A percentile compares a stretch with the other conserved stretches of the same genome.
Conservation (phyloP, 1,139 yeast genomes). For the Diutina neorugosa region DNA sequence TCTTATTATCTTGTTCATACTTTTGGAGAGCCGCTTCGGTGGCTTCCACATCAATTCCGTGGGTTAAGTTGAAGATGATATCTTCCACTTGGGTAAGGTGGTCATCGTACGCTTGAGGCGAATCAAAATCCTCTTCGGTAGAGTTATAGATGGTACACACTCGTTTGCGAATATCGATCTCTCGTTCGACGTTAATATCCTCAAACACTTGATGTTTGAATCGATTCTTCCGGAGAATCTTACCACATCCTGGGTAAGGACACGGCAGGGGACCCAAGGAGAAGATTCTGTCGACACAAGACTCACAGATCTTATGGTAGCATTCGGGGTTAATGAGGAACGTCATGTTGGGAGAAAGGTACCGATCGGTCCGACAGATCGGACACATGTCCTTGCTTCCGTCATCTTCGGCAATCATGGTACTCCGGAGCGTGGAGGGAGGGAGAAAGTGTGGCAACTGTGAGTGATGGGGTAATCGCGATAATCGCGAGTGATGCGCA, state of each 20-base stretch:
- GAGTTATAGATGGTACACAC: constrained; percentile 73
- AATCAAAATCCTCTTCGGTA: constrained; percentile 59
- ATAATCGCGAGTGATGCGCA: background rate
- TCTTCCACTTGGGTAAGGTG: constrained; percentile 80
- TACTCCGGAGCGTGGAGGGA: background rate
- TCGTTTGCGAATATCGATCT: constrained; percentile 78
- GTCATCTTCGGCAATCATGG: constrained; percentile 10
- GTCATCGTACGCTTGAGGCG: constrained; percentile 49
- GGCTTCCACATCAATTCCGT: constrained; percentile 55
- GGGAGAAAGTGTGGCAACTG: background rate
- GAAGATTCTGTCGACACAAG: constrained; percentile 90
- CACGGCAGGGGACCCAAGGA: constrained; percentile 94
- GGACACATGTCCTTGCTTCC: constrained; percentile 80
- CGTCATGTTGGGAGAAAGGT: constrained; percentile 85
- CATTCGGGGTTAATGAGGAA: constrained; percentile 94
- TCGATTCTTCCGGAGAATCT: constrained; percentile 73
- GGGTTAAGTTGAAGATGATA: constrained; percentile 62
- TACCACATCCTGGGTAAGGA: constrained; percentile 87
- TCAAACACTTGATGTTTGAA: constrained; percentile 90
- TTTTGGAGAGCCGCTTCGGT: constrained; percentile 59
- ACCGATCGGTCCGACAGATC: constrained; percentile 90
- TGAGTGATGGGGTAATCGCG: background rate
- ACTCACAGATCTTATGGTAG: constrained; percentile 93
- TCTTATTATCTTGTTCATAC: constrained; percentile 69
- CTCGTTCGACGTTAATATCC: constrained; percentile 79